Base-by-base conservation (phyloP, 75 land plant species). In the Sequoia sempervirens region DNA sequence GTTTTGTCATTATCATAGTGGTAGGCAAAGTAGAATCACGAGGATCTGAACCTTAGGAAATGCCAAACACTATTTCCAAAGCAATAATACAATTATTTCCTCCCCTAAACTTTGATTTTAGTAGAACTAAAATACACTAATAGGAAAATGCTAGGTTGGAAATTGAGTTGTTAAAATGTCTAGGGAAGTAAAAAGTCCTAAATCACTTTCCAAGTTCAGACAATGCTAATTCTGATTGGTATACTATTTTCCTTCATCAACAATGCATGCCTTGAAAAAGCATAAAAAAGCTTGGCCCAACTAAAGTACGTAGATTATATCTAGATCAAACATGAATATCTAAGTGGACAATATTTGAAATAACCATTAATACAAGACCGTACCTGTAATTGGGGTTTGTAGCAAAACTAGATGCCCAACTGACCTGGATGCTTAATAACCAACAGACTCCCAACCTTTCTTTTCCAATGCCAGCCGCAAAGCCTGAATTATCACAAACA, bases 381-480 rank as follows among this genome's bases (percentile, higher is more conserved):
- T n/a, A 79, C 47, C 47, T 79, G 46, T 13, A 79, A 43, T 40
- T 40, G 79, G 10, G 36, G 32, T 9, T 32, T 70, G 36, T 13
- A 70, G 36, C 30, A 32, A 32, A 70, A 70, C 36, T 11, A 70
- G 32, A 70, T 30, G 14, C 73, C 15, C 14, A 32, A 70, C 37
- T 32, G 73, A 70, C 12, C 80, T 38, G 45, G 47, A 50, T 9
- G 37, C 36, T 86, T 78, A 90, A 50, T 72, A 89, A 28, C 88
- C 88, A 32, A 89, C 81, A 47, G 99, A 91, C 43, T 89, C 91
- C 97, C 97, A 95, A 23, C 98, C 95, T 73, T 91, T 95, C 87
- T 92, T 91, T 87, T 96, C 98, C 83, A 95, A 84, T 15, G 81
- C 94, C 80, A 87, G 37, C 52, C 97, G 86, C 85, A 95, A 76